phyloP scores from a whole-genome alignment of 139 green algal species.

The Spirogloea muscicola region DNA sequence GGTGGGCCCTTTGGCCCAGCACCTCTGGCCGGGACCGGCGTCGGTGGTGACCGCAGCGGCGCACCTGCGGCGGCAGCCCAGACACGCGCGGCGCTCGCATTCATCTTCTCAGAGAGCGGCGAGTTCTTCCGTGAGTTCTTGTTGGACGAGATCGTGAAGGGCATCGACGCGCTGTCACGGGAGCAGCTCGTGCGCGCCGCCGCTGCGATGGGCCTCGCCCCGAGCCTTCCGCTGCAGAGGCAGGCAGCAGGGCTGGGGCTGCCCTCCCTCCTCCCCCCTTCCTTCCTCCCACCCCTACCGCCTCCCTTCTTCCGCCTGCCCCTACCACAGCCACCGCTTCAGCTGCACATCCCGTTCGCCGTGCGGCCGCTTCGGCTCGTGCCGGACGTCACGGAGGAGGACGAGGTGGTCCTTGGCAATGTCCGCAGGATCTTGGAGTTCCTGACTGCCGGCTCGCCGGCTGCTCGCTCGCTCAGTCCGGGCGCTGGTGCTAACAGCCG shows the following conservation, averaged over 20 bases:
- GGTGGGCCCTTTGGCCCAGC: too few species aligned
- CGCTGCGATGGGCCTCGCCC: not conserved
- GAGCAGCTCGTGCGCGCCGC: constrained; percentile 62
- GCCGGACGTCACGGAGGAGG: constrained; percentile 21
- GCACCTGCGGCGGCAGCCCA: constrained; percentile 8
- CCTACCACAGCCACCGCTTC: constrained; percentile 48
- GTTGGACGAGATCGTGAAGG: constrained; percentile 86
- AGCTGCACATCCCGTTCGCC: constrained; percentile 49
- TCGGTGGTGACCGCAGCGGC: too few species aligned
- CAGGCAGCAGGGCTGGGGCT: too few species aligned
- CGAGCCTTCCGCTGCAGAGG: too few species aligned
- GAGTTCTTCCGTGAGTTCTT: constrained; percentile 91
- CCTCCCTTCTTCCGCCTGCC: constrained; percentile 14
- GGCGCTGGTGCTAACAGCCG: too few species aligned
- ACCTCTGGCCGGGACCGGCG: too few species aligned
- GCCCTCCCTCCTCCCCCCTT: constrained; percentile 32
- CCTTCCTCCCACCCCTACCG: constrained; percentile 18
- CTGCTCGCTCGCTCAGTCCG: too few species aligned
- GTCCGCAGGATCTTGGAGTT: constrained; percentile 26
- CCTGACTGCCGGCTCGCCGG: not conserved
- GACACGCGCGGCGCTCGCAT: constrained; percentile 56
- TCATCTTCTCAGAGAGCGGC: constrained; percentile 75
- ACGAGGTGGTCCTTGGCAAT: constrained; percentile 30
- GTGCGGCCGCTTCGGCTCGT: constrained; percentile 56
- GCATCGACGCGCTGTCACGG: constrained; percentile 82